Conservation (phyloP, 768 basidiomycete genomes). For the Tricholoma matsutake region DNA sequence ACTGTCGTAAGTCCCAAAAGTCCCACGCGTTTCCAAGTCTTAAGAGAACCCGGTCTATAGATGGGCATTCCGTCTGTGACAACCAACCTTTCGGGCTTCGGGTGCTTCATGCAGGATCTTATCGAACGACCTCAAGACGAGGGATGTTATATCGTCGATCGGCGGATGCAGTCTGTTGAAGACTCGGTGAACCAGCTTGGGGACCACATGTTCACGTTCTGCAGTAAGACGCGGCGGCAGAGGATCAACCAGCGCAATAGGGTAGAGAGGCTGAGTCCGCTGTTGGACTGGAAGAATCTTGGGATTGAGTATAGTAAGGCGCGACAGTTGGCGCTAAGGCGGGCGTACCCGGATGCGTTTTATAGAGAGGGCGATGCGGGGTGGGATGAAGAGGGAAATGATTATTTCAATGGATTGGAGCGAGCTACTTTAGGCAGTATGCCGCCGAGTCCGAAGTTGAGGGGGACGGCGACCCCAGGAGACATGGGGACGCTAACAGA, state of each 20-base stretch:
- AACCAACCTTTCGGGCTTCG: slow-evolving; percentile 97
- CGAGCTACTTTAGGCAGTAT: slow-evolving; percentile 70
- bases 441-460: slow-evolving; percentile 85
- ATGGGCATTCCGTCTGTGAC: slow-evolving; percentile 99
- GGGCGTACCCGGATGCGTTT: slow-evolving; percentile 96
- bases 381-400: slow-evolving; percentile 32
- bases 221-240: slow-evolving; percentile 85
- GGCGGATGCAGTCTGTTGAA: slow-evolving; percentile 85
- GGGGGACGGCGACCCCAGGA: slow-evolving; percentile 88
- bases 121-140: slow-evolving; percentile 94
- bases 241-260: slow-evolving; percentile 98
- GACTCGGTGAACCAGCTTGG: slow-evolving; percentile 87
- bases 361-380: slow-evolving; percentile 53
- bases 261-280: slow-evolving; percentile 88
- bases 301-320: slow-evolving; percentile 98
- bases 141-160: slow-evolving; percentile 95
- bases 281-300: slow-evolving; percentile 98
- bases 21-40: slow-evolving; percentile 7
- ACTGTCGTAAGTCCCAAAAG: slow-evolving; percentile 72
- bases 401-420: slow-evolving; percentile 61
- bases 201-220: slow-evolving; percentile 71
- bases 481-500: slow-evolving; percentile 90
- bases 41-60: slow-evolving; percentile 30
- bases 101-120: slow-evolving; percentile 97
- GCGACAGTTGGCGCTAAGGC: slow-evolving; percentile 82